These are phyloP conservation scores for Hemileccinum impolitum DNA, from an alignment of 768 basidiomycete species.

Conservation along the genomic window DNA sequence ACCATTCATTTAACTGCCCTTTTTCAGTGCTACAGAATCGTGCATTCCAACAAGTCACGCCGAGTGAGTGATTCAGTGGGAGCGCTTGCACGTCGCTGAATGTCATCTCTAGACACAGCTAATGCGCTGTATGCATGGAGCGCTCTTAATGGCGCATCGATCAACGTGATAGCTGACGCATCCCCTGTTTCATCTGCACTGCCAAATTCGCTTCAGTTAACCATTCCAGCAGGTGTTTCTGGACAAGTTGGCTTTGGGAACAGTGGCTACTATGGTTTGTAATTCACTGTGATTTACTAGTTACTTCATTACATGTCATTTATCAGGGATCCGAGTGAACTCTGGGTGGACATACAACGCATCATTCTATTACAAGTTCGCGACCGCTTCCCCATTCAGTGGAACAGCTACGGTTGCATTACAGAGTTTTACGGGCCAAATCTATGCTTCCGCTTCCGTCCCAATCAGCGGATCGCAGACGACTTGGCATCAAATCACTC, in stretches of 20 bases:
- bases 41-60: constrained; percentile 60
- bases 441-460: constrained; percentile 39
- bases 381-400: constrained; percentile 37
- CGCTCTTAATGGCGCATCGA: no score
- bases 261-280: constrained; percentile 50
- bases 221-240: constrained; percentile 37
- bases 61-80: constrained; percentile 39
- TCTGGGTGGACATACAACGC: constrained; percentile 51
- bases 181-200: constrained; percentile 52
- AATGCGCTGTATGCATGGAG: no score
- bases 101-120: no score
- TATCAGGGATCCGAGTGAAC: constrained; percentile 52
- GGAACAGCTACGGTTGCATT: constrained; percentile 44
- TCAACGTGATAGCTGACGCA: constrained; percentile 45
- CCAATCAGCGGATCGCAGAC: constrained; percentile 41
- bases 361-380: constrained; percentile 57
- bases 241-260: constrained; percentile 53
- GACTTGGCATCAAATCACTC: constrained; percentile 44
- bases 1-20: no score
- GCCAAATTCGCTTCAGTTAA: constrained; percentile 56
- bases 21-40: constrained; percentile 58
- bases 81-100: no score
- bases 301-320: no score
- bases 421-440: constrained; percentile 38
- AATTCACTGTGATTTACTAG: neutral